Base-by-base conservation (phyloP, 805 yeast species). In the Ogataea zsoltii region DNA sequence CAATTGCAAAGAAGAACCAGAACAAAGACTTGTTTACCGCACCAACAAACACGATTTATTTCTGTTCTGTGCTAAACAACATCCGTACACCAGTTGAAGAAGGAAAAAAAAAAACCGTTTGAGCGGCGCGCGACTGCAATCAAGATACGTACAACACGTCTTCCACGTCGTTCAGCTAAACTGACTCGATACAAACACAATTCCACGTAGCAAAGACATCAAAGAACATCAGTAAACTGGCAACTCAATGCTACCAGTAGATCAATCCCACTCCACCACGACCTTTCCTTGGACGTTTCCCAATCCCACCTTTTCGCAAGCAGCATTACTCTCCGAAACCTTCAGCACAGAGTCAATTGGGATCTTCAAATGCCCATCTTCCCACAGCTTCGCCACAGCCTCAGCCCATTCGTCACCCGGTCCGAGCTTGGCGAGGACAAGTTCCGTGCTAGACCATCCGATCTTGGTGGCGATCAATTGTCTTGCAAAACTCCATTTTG, bases 281-380 rank as follows among this genome's bases (percentile, higher is more conserved):
- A 85, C 68, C 62, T 88, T 88, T 30, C 96, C 96, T 45, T 74
- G 77, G 7, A 83, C 81, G 38, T 61, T 67, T 45, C 78, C 75
- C 26, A 71, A 61, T 7, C 60, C 61, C 23, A 84, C 59, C 50
- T 67, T 68, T 7, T 75, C 75, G 36, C 76, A 60, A 1, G 89
- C 94, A 14, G 25, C 40, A 7, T 68, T 59, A 38, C 72, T 50
- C 50, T 61, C 77, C 14, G 84, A 75, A 2, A 83, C 72, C 13
- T 70, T 59, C 49, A 67, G 73, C 28, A 73, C 74, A 4, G 82
- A 71, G 57, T 85, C 92, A 38, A 86, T 69, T 6, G 68, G 61
- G 4, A 80, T 67, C 38, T 65, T 61, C 42, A 79, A 55, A 12
- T 70, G 60, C 2, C 77, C 79, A 15, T 68, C 67, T 21, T 68